These are phyloP conservation scores for Talaromyces sp. DNA, from an alignment of 2,329 filamentous ascomycete species.

Conservation along the genomic window DNA sequence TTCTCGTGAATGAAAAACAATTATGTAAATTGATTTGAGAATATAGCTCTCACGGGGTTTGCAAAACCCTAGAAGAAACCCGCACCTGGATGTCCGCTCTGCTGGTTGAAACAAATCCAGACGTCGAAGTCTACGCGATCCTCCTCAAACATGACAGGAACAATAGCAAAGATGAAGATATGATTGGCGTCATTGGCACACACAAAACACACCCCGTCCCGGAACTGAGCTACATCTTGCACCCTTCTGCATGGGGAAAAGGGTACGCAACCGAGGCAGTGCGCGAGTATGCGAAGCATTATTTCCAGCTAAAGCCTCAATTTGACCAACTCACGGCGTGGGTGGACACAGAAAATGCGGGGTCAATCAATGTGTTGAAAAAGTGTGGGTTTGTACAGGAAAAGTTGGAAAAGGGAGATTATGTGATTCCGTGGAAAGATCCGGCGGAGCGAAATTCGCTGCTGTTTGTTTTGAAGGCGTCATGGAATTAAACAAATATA, in stretches of 20 bases:
- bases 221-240: slow-evolving; percentile 12
- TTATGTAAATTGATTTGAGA: background rate
- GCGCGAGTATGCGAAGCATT: background rate
- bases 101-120: slow-evolving; percentile 9
- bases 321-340: slow-evolving; percentile 12
- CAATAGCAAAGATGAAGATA: background rate
- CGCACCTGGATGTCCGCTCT: slow-evolving; percentile 6
- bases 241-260: slow-evolving; percentile 9
- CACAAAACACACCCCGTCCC: background rate
- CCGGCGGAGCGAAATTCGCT: background rate
- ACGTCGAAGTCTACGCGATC: slow-evolving; percentile 10
- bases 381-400: slow-evolving; percentile 21
- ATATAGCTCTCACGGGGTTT: background rate
- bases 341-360: slow-evolving; percentile 18
- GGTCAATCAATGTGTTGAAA: slow-evolving; percentile 19
- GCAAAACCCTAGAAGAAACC: slow-evolving; percentile 12
- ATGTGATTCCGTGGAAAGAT: background rate
- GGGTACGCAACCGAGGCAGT: slow-evolving; percentile 13
- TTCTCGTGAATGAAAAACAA: background rate
- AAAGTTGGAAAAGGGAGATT: slow-evolving; percentile 1
- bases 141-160: slow-evolving; percentile 1
- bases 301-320: background rate
- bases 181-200: slow-evolving; percentile 1
- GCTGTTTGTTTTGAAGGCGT: background rate
- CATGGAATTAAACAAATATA: background rate